Percentiles rank a stretch among this genome's conserved stretches.
Evolutionary conservation across 2,329 filamentous ascomycete genomes (phyloP).

Genomic region (Hypoxylon sp.): DNA sequence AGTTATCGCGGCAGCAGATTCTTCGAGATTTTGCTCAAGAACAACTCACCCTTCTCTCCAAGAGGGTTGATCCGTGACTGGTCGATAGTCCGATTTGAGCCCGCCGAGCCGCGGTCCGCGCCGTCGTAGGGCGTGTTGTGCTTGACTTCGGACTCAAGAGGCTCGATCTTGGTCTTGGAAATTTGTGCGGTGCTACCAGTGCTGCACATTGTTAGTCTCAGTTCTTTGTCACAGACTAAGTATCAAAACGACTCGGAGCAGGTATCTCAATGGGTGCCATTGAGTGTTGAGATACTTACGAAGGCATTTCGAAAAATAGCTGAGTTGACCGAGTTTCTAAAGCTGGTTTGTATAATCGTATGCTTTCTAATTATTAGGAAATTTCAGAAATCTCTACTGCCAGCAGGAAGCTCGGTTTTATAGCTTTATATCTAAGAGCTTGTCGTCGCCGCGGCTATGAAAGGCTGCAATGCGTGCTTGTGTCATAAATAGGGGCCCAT

Average conservation of each 20-base stretch:
- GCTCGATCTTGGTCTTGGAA: slow-evolving; percentile 32
- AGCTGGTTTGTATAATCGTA: neutral
- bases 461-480: slow-evolving; percentile 8
- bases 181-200: slow-evolving; percentile 22
- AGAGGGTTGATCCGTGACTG: slow-evolving; percentile 26
- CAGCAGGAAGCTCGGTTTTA: neutral
- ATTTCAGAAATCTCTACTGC: neutral
- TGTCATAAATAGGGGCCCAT: slow-evolving; percentile 29
- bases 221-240: neutral
- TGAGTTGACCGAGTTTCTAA: neutral
- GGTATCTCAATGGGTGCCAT: neutral
- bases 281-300: slow-evolving; percentile 4
- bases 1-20: neutral
- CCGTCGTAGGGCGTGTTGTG: slow-evolving; percentile 21
- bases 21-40: neutral
- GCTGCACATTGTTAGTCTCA: slow-evolving; percentile 4
- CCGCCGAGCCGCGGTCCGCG: slow-evolving; percentile 17
- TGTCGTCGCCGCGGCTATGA: neutral
- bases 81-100: slow-evolving; percentile 23
- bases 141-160: slow-evolving; percentile 27
- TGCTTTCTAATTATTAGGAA: neutral
- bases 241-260: neutral
- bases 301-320: slow-evolving; percentile 18
- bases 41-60: slow-evolving; percentile 17
- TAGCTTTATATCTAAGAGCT: slow-evolving; percentile 8